Evolutionary conservation across 129 eudicot species (phyloP).

Genomic region (Daucus carota): DH1_v3.0 NC_030383.2:46856001-46856500

Average conservation of each 20-base stretch:
- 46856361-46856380: slow-evolving; percentile 24
- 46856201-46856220: slow-evolving; percentile 48
- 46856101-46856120: slow-evolving; percentile 40
- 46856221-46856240: slow-evolving; percentile 44
- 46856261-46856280: slow-evolving; percentile 28
- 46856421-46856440: slow-evolving; percentile 47
- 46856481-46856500: slow-evolving; percentile 35
- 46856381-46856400: slow-evolving; percentile 39
- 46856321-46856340: slow-evolving; percentile 47
- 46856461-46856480: slow-evolving; percentile 29
- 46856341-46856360: slow-evolving; percentile 40
- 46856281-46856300: slow-evolving; percentile 44
- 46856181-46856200: slow-evolving; percentile 31
- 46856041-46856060: slow-evolving; percentile 49
- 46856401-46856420: slow-evolving; percentile 35
- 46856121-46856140: slow-evolving; percentile 64
- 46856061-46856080: slow-evolving; percentile 28
- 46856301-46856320: slow-evolving; percentile 28
- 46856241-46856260: slow-evolving; percentile 33
- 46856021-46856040: slow-evolving; percentile 49
- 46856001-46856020: slow-evolving; percentile 48
- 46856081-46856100: slow-evolving; percentile 27
- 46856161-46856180: slow-evolving; percentile 19
- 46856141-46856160: slow-evolving; percentile 57
- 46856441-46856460: slow-evolving; percentile 59